Evolutionary conservation across 2,329 filamentous ascomycete species (phyloP), one percentile per base, ranked within the genome.

Genomic region (Ciborinia camelliae): DNA sequence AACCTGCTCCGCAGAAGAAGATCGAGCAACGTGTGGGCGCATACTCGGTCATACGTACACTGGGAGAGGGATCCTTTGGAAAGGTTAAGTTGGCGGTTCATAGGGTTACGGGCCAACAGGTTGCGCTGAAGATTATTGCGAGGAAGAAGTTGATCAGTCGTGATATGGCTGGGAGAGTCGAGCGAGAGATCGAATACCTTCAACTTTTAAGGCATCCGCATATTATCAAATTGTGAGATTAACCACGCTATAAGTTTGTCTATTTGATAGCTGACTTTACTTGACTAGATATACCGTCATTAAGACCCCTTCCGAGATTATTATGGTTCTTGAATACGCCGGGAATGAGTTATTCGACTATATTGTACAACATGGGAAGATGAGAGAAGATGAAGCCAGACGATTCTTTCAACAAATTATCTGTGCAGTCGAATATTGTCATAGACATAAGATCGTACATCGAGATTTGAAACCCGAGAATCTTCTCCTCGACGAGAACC

Each of bases 381-480:
- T 98, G 84, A 87, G 89, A 71, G 95, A 99, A 77, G 84, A 88
- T 67, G 91, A 96, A 76, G 95, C 95, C n/a, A 88, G 95, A 65
- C 92, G 94, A 71, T 97, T 99, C 81, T 99, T 99, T 78, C 95
- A 99, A 78, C 95, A 99, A 78, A 99, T 99, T 79, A 90, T 99
- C 62, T 97, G 95, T 77, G 95, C 95, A 51, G 95, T 99, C 71
- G 95, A 99, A 77, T 99, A 99, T 80, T 99, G 95, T 75, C 95
- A 99, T 79, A 86, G 95, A 68, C 95, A 99, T 81, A 98, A 98
- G 81, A 98, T 99, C 74, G 95, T 98, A 48, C 95, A 99, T 78
- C 90, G 95, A 76, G 95, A 99, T 77, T 80, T 99, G 68, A 99
- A 99, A 78, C 95, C 95, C 12, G 95, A 99, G 81, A 99, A 99